Evolutionary conservation across 2,329 filamentous ascomycete species (phyloP).

Genomic region (Gyromitra esculenta): DNA sequence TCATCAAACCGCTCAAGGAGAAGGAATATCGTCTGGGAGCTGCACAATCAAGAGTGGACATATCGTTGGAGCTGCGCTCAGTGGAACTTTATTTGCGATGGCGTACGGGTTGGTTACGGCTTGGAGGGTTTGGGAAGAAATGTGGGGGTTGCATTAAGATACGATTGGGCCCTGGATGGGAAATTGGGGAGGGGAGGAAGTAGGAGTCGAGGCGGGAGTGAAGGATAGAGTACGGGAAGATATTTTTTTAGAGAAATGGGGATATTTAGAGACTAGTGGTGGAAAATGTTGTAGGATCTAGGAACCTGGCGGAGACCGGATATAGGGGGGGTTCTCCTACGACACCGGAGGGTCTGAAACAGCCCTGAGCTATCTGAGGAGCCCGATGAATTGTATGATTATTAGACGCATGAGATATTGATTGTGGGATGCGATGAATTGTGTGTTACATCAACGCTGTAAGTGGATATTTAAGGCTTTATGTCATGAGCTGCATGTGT

Average conservation of each 20-base stretch:
- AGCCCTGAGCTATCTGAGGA: not conserved
- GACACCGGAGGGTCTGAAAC: not conserved
- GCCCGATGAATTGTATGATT: not conserved
- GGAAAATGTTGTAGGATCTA: not conserved
- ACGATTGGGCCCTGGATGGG: not conserved
- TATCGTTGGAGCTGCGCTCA: constrained; percentile 1
- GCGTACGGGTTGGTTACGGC: not conserved
- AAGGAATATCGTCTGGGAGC: not conserved
- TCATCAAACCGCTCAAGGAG: not conserved
- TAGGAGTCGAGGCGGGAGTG: not conserved
- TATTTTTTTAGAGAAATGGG: not conserved
- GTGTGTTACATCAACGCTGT: not conserved
- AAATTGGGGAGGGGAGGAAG: not conserved
- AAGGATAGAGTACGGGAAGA: not conserved
- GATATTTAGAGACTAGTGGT: not conserved
- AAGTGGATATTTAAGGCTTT: not conserved
- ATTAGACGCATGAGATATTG: not conserved
- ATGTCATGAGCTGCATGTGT: not conserved
- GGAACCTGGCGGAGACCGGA: too few species aligned
- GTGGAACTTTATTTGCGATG: constrained; percentile 8
- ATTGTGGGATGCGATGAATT: not conserved
- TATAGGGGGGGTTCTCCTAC: not conserved
- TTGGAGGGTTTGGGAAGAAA: constrained; percentile 10
- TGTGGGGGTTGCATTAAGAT: constrained; percentile 12
- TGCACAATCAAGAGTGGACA: constrained; percentile 5